phyloP scores from a whole-genome alignment of 768 basidiomycete species.

The Daedalea quercina region DNA sequence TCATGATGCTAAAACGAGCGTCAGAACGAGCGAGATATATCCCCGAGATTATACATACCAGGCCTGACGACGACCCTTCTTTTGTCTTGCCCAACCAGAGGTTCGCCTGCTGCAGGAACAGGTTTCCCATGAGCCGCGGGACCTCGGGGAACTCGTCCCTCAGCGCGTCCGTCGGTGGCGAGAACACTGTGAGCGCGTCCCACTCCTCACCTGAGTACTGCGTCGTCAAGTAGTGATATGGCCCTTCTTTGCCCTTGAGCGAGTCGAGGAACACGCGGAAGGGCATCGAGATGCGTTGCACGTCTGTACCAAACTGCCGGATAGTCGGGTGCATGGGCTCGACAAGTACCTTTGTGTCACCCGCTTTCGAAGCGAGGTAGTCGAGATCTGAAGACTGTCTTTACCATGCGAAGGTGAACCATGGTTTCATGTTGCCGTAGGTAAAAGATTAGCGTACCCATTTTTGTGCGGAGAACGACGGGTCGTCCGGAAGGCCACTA shows the following conservation, averaged over 20 bases:
- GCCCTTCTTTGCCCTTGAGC: slow-evolving; percentile 12
- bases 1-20: slow-evolving; percentile 20
- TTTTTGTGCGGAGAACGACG: slow-evolving; percentile 15
- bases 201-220: slow-evolving; percentile 23
- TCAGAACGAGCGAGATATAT: background rate
- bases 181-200: slow-evolving; percentile 20
- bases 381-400: slow-evolving; percentile 17
- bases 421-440: background rate
- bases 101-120: slow-evolving; percentile 26
- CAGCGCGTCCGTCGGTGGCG: slow-evolving; percentile 22
- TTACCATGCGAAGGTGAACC: background rate
- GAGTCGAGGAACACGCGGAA: slow-evolving; percentile 19
- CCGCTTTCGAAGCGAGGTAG: slow-evolving; percentile 20
- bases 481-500: slow-evolving; percentile 19
- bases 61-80: slow-evolving; percentile 23
- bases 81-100: slow-evolving; percentile 25
- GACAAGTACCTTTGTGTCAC: slow-evolving; percentile 17
- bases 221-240: slow-evolving; percentile 22
- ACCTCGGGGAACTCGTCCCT: slow-evolving; percentile 21
- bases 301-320: slow-evolving; percentile 24
- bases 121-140: slow-evolving; percentile 22
- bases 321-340: slow-evolving; percentile 21
- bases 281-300: slow-evolving; percentile 17
- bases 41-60: slow-evolving; percentile 13
- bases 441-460: slow-evolving; percentile 16